Evolutionary conservation across 495 filamentous ascomycete species (phyloP), one percentile per base, ranked within the genome.

Genomic region (Annulohypoxylon nitens): DNA sequence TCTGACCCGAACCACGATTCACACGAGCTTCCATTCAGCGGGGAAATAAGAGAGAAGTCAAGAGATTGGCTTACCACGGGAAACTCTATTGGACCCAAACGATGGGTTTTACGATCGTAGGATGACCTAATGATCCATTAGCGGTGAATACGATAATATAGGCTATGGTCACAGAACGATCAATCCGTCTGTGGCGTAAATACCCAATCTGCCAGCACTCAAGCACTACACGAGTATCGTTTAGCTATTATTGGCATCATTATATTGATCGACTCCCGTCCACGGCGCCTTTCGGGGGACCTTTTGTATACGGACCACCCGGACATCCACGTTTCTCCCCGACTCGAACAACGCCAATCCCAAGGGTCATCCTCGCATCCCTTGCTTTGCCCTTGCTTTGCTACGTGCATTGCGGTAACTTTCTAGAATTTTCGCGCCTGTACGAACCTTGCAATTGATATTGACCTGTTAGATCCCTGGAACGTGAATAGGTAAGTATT

Each of bases 101-200:
- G 58, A 30, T 59, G 3, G n/a, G 12, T 18, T 50, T 53, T 62
- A 62, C 62, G 57, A 64, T 53, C n/a, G 10, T 20, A 33, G 39
- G 55, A 70, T 20, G 54, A 23, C 23, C 37, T 14, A 34, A 11
- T 10, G 37, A 36, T 57, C 18, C 20, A 64, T 70, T 63, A 47
- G 71, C 71, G 62, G 59, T 60, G 51, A 74, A 67, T 66, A 70
- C 71, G 62, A 54, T 37, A 30, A 26, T 23, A 41, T 23, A 2
- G 36, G 23, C 25, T 41, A 34, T 58, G 50, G 20, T 9, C 36
- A 33, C n/a, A 66, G 26, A 61, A 30, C 36, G 55, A 61, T 45
- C 37, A 36, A 33, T 41, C 7, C 34, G 55, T 54, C 1, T 61
- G 65, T 63, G 41, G 64, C 59, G 26, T 41, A 55, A 50, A 58